Base-by-base conservation (phyloP, 2,329 filamentous ascomycete genomes). In the Fusarium siculi region DNA sequence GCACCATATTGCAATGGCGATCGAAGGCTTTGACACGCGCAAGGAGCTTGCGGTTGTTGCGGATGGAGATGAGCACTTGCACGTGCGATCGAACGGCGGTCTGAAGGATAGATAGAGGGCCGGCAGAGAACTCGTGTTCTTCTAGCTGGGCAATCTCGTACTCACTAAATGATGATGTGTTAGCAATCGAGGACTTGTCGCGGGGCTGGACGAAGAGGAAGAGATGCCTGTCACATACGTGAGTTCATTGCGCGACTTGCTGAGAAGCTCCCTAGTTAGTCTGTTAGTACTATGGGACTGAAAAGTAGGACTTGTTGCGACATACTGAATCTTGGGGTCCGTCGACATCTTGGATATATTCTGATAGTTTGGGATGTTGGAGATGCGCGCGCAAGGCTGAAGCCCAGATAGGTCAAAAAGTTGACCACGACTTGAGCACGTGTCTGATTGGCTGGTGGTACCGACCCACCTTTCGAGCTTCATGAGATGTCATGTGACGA, bases 11-110 rank as follows among this genome's bases (percentile, higher is more conserved):
- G 90, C 95, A 98, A 85, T 99, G 96, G 69, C 96, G 90, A 85
- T 99, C 96, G 82, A 99, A 99, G 11, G 96, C 96, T 88, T 99
- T 99, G 80, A 99, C 96, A 74, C 96, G 93, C 57, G 96, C 96
- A 62, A 99, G 92, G 53, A 99, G 89, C 88, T 99, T 99, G 84
- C 96, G 93, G 87, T 98, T 98, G 90, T 97, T 98, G 76, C 96
- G 95, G 85, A 96, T 96, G 61, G 94, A 97, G 81, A 99, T 98
- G 74, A 99, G 91, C 72, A 99, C 96, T 85, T 98, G 96, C 47
- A 93, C 93, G 86, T 98, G 96, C 74, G 93, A 93, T 82, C 95
- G 93, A 66, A 98, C 96, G 74, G 96, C 96, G 67, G 96, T 98
- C 86, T 98, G 96, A 69, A 99, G 93, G 79, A 99, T 96, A 9